Evolutionary conservation across 2,329 filamentous ascomycete genomes (phyloP), one percentile per base, ranked within the genome.

Genomic region (Botrytis pseudocinerea): DNA sequence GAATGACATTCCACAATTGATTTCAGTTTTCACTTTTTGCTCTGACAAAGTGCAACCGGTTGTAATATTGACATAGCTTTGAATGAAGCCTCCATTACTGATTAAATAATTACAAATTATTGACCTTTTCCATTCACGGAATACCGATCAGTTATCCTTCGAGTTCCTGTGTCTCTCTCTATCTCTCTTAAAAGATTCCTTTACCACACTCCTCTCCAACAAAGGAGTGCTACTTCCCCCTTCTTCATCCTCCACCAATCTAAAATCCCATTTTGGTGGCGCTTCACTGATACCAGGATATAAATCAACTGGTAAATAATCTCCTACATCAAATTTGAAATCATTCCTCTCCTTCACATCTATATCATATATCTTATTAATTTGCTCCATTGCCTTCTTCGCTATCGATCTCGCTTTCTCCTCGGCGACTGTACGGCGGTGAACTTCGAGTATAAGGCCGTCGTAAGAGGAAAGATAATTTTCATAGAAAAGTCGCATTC

Each of bases 381-480:
- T 87, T 77, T 91, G 91, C 73, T 91, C 89, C 80, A 91, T 90
- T 1, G 95, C 93, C 78, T 95, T 94, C 74, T 88, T 89, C 79
- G 94, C 92, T 40, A 97, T 89, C 61, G 86, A 87, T 76, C 91
- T 87, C 70, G 97, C 91, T 75, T 92, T 90, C 46, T 91, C 89
- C 78, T 96, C 92, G 51, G 93, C 89, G 22, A 87, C 85, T 74
- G 89, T 89, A 16, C 96, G 88, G 38, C 96, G 87, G 70, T 92
- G 91, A 9, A 94, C 91, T 81, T 99, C 96, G 1, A 97, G 87
- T 38, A 98, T 87, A 20, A 99, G 85, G 32, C 91, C 90, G 77
- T 94, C 92, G 80, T 99, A 98, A 0, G 94, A 93, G 70, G 90
- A 88, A 32, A 93, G 87, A 79, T 98, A 99, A 28, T 92, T 91